A percentile compares a stretch with the other conserved stretches of the same genome.
These are phyloP conservation scores for Cladophialophora psammophila DNA, from an alignment of 2,329 filamentous ascomycete species.

Conservation along the genomic window DNA sequence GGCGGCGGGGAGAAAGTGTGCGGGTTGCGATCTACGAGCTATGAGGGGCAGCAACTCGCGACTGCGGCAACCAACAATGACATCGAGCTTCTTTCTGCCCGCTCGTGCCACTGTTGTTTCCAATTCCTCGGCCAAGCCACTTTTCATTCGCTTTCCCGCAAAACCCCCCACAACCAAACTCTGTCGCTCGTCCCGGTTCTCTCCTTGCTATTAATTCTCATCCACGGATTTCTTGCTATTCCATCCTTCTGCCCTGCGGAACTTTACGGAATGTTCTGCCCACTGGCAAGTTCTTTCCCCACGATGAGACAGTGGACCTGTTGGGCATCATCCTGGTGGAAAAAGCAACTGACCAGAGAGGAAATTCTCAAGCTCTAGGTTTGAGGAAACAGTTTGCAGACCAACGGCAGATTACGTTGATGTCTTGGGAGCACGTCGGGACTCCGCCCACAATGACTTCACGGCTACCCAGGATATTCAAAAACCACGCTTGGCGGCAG, in stretches of 20 bases:
- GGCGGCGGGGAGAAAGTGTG: conserved; percentile 8
- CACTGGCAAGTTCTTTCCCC: not conserved
- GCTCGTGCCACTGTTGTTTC: not conserved
- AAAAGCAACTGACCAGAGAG: not conserved
- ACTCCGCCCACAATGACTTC: too few relatives aligned
- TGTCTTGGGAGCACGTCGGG: too few relatives aligned
- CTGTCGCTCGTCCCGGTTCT: not conserved
- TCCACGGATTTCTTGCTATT: not conserved
- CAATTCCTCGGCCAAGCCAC: conserved; percentile 1
- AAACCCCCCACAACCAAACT: not conserved
- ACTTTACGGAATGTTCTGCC: not conserved
- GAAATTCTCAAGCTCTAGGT: not conserved
- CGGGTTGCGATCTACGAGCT: not conserved
- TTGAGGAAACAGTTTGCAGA: not conserved
- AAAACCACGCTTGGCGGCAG: too few relatives aligned
- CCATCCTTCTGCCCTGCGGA: conserved; percentile 5
- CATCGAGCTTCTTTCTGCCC: conserved; percentile 5
- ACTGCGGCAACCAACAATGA: conserved; percentile 1
- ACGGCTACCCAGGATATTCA: too few relatives aligned
- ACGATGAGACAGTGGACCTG: conserved; percentile 5
- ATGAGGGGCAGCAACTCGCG: not conserved
- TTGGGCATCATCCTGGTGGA: not conserved
- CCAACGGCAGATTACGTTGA: not conserved
- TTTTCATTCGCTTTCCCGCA: conserved; percentile 5
- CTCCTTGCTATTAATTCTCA: conserved; percentile 1